A percentile compares a stretch with the other conserved stretches of the same genome.
phyloP scores from a whole-genome alignment of 83 land plant genomes.

The Larix sibirica region DNA sequence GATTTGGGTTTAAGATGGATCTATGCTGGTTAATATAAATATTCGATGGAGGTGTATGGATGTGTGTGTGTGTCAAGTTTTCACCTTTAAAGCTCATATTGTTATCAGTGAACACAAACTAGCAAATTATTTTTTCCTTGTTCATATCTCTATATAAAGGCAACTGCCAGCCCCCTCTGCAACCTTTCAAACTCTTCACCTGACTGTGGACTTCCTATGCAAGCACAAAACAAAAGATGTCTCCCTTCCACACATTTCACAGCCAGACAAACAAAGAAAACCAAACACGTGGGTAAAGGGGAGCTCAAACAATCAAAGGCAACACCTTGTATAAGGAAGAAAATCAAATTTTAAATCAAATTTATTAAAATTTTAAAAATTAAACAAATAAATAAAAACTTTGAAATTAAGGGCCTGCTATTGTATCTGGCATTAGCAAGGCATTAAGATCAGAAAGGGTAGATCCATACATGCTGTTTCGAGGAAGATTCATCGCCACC shows the following conservation, averaged over 20 bases:
- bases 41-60: no score
- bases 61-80: no score
- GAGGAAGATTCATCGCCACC: conserved; percentile 93
- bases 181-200: neutral
- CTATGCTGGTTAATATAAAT: no score
- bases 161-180: neutral
- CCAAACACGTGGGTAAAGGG: neutral
- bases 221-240: neutral
- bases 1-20: no score
- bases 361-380: neutral
- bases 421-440: neutral
- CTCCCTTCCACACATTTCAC: neutral
- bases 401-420: no score
- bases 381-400: conserved; percentile 5
- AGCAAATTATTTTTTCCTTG: no score
- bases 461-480: conserved; percentile 88
- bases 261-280: neutral
- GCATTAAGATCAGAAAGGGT: neutral
- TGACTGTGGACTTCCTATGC: neutral
- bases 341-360: neutral
- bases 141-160: no score
- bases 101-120: no score
- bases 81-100: no score
- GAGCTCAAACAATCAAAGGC: neutral
- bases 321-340: conserved; percentile 1